A percentile compares a stretch with the other conserved stretches of the same genome.
Conservation (phyloP, 805 yeast genomes). For the Vanderwaltozyma polyspora region DNA sequence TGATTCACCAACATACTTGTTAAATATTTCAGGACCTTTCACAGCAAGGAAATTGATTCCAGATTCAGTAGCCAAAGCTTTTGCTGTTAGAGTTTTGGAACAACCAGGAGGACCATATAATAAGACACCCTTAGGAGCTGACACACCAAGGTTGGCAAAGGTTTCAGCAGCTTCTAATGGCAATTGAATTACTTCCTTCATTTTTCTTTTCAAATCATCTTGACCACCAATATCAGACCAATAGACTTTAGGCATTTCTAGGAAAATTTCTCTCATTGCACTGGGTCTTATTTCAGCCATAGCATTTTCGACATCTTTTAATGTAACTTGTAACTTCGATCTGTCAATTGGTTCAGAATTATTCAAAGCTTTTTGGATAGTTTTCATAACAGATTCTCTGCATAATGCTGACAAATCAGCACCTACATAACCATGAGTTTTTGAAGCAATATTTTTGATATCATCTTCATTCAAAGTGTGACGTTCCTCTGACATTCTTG, state of each 20-base stretch:
- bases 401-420: constrained; percentile 85
- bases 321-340: constrained; percentile 34
- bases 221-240: constrained; percentile 98
- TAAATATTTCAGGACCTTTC: constrained; percentile 92
- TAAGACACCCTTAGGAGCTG: constrained; percentile 86
- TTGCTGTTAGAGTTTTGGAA: constrained; percentile 89
- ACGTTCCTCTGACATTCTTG: constrained; percentile 32
- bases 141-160: constrained; percentile 65
- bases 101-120: constrained; percentile 98
- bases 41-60: constrained; percentile 90
- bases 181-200: constrained; percentile 82
- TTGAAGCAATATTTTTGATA: constrained; percentile 51
- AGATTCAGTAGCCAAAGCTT: constrained; percentile 90
- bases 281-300: constrained; percentile 79
- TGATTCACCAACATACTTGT: constrained; percentile 92
- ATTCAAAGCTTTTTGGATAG: constrained; percentile 55
- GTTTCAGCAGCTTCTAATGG: constrained; percentile 78
- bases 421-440: constrained; percentile 96
- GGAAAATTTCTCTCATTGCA: constrained; percentile 90
- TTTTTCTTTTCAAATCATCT: constrained; percentile 63
- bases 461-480: constrained; percentile 44
- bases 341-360: constrained; percentile 14
- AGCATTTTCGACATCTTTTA: constrained; percentile 57
- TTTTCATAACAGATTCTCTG: constrained; percentile 77
- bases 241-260: constrained; percentile 86